A percentile compares a stretch with the other conserved stretches of the same genome.
phyloP scores from a whole-genome alignment of 306 rosid genomes.

The Citrullus mucosospermus region DNA sequence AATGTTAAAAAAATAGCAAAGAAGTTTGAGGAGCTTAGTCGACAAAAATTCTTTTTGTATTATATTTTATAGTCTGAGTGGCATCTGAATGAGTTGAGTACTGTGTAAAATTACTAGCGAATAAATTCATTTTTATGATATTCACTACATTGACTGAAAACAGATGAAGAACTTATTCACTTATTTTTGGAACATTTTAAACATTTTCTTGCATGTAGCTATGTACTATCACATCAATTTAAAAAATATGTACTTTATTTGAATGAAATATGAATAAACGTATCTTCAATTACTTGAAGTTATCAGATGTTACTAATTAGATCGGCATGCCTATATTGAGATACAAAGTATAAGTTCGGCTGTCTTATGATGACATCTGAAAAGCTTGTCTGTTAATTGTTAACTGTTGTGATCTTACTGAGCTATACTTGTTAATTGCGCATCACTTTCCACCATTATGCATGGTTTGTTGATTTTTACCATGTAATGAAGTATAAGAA shows the following conservation, averaged over 20 bases:
- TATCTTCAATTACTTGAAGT: neutral
- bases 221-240: neutral
- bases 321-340: neutral
- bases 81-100: neutral
- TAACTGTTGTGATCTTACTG: neutral
- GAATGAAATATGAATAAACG: neutral
- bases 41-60: neutral
- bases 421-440: neutral
- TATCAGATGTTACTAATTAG: neutral
- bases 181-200: neutral
- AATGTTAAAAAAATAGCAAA: neutral
- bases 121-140: neutral
- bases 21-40: neutral
- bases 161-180: neutral
- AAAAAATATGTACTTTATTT: neutral
- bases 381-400: neutral
- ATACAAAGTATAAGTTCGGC: neutral
- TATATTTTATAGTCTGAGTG: neutral
- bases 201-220: neutral
- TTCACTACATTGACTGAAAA: neutral
- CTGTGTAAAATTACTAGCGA: neutral
- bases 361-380: neutral
- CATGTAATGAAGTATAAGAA: neutral
- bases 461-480: neutral
- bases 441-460: neutral